Evolutionary conservation across 352 stramenopile genomes (phyloP), one percentile per base, ranked within the genome.

Genomic region (Globisporangium apiculatum): DNA sequence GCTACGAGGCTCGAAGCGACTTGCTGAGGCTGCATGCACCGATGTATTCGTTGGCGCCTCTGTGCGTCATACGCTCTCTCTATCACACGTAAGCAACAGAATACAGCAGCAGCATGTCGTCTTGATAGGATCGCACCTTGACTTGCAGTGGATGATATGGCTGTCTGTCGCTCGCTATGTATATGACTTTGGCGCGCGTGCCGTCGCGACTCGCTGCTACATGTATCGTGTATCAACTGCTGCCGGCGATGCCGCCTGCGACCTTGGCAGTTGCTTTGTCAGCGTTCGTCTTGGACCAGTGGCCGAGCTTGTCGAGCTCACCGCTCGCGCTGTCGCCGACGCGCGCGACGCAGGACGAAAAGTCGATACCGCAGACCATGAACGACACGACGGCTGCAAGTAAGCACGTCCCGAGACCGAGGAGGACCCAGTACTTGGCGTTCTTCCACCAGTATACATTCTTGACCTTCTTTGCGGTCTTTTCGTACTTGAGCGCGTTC

Each of bases 401-500:
- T 35, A 93, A 53, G 53, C 58, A 64, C 24, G 91, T 56, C 3
- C 70, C 73, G 15, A 91, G 14, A 7, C 74, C 53, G 46, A 82
- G 60, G 48, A 92, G 69, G 49, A 92, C 63, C 73, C 71, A 83
- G 58, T 91, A 88, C 64, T 89, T 91, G 47, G 88, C 57, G 52
- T 92, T 95, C 64, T 91, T 83, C 79, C 86, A 95, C 83, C 86
- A 96, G 67, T 89, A 89, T 24, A 83, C 72, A 56, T 87, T 88
- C 69, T 97, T 94, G 61, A 99, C 77, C 61, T 94, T 93, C 58
- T 90, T 94, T 41, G 83, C 88, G 5, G 79, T 87, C 60, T 94
- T 93, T 67, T 99, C 91, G 69, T 99, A 99, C 55, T 97, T 97
- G 68, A 98, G 93, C 3, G 97, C 96, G 62, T 98, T 88, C 51